A percentile compares a stretch with the other conserved stretches of the same genome.
Evolutionary conservation across 306 rosid genomes (phyloP).

Genomic region (Medicago arabica): DNA sequence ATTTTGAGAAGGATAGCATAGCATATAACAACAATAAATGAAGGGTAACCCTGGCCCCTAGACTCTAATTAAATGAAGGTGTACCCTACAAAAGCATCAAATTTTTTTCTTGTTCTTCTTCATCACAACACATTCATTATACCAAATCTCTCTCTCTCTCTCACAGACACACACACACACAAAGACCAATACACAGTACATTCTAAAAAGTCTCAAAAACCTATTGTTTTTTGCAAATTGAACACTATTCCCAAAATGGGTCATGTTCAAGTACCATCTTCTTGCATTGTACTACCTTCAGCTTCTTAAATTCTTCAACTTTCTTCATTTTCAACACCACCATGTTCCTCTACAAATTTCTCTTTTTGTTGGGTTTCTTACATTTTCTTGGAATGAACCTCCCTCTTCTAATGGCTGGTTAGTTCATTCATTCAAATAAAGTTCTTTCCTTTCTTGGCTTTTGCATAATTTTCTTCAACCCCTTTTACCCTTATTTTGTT

Average conservation of each 20-base stretch:
- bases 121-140: constrained; percentile 45
- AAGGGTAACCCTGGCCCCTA: background rate
- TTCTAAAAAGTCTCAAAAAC: constrained; percentile 32
- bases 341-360: constrained; percentile 55
- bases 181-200: background rate
- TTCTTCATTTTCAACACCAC: constrained; percentile 36
- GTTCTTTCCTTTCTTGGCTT: constrained; percentile 42
- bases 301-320: constrained; percentile 22
- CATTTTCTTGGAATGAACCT: constrained; percentile 68
- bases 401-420: constrained; percentile 76
- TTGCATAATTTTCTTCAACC: constrained; percentile 23
- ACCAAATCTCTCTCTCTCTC: background rate
- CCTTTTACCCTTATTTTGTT: constrained; percentile 38
- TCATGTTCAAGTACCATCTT: constrained; percentile 31
- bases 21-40: constrained; percentile 28
- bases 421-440: constrained; percentile 39
- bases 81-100: constrained; percentile 43
- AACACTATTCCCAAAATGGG: constrained; percentile 44
- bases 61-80: constrained; percentile 39
- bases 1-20: constrained; percentile 12
- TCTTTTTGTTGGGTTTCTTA: constrained; percentile 58
- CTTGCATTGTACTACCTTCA: constrained; percentile 11
- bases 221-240: constrained; percentile 24
- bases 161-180: background rate
- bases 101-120: constrained; percentile 21